Conservation (phyloP, 495 filamentous ascomycete genomes). For the Pseudevernia furfuracea region DNA sequence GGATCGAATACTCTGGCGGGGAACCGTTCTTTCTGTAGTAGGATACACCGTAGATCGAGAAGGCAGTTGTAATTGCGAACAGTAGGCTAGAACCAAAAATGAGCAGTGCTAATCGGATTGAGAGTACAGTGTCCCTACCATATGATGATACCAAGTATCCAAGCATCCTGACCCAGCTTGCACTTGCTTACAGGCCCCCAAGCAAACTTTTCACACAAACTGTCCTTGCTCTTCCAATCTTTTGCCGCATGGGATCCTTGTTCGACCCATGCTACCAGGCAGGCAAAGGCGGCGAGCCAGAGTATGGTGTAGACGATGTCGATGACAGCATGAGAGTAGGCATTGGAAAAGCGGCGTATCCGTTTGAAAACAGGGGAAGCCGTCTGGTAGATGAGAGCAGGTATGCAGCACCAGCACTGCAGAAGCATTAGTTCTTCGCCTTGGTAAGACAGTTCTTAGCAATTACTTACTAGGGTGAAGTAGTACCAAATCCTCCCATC, state of each 20-base stretch:
- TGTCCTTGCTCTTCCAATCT: conserved; percentile 24
- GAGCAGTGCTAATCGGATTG: conserved; percentile 1
- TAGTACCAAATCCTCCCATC: conserved; percentile 67
- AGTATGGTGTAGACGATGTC: conserved; percentile 67
- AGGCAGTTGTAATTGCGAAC: conserved; percentile 60
- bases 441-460: not conserved
- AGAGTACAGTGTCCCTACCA: conserved; percentile 50
- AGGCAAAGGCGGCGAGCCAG: conserved; percentile 79
- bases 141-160: conserved; percentile 72
- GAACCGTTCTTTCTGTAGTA: conserved; percentile 72
- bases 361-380: conserved; percentile 81
- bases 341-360: conserved; percentile 68
- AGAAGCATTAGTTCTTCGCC: not conserved
- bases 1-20: conserved; percentile 57
- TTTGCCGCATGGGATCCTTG: conserved; percentile 34
- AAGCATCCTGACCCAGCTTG: conserved; percentile 63
- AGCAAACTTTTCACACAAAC: conserved; percentile 45
- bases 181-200: conserved; percentile 54
- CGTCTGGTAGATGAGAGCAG: conserved; percentile 73
- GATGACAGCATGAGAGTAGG: conserved; percentile 69
- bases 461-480: conserved; percentile 61
- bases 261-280: conserved; percentile 62
- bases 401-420: conserved; percentile 80
- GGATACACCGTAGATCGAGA: conserved; percentile 70
- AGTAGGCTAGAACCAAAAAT: conserved; percentile 49